These are phyloP conservation scores for Obba rivulosa DNA, from an alignment of 768 basidiomycete genomes.

Conservation along the genomic window DNA sequence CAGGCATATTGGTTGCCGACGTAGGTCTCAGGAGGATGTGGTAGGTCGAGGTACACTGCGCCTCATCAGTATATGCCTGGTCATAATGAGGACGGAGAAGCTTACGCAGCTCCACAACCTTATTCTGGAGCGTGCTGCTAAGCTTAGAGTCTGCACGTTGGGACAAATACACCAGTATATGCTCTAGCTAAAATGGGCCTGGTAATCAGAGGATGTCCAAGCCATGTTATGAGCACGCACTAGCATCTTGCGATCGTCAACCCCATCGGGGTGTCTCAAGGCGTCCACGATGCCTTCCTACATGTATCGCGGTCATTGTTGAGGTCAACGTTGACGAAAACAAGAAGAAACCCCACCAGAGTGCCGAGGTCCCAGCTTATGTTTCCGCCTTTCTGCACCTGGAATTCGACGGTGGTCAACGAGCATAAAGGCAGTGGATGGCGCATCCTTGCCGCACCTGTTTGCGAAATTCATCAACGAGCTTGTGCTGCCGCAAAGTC, in stretches of 20 bases:
- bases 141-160: constrained; percentile 44
- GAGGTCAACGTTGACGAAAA: neutral
- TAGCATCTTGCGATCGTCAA: constrained; percentile 76
- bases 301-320: neutral
- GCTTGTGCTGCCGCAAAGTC: no score
- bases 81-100: constrained; percentile 3
- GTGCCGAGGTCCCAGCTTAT: constrained; percentile 33
- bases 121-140: constrained; percentile 34
- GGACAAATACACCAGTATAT: constrained; percentile 59
- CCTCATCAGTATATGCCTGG: neutral
- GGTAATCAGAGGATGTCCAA: no score
- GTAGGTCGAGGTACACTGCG: constrained; percentile 75
- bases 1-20: constrained; percentile 59
- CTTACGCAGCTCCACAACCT: constrained; percentile 51
- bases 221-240: constrained; percentile 36
- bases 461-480: neutral
- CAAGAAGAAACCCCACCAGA: constrained; percentile 30
- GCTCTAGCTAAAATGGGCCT: constrained; percentile 55
- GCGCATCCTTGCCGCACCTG: neutral
- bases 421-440: no score
- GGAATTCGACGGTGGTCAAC: neutral
- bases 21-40: constrained; percentile 71
- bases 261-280: constrained; percentile 49
- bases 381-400: constrained; percentile 42
- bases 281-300: constrained; percentile 61